A percentile compares a stretch with the other conserved stretches of the same genome.
phyloP scores from a whole-genome alignment of 257 asterid species.

The Knoxia roxburghii region DNA sequence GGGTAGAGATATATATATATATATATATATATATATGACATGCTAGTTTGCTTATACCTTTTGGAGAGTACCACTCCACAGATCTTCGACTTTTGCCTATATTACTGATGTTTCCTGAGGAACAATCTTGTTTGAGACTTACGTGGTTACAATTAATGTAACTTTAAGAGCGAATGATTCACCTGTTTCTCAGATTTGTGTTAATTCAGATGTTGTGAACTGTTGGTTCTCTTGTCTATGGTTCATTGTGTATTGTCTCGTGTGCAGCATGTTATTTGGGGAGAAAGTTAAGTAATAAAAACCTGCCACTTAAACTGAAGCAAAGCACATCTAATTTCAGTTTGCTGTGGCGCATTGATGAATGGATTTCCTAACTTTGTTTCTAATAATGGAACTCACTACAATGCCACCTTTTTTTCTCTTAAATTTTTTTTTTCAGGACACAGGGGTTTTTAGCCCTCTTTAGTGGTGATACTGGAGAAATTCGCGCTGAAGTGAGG shows the following conservation, averaged over 20 bases:
- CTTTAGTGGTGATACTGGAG: constrained; percentile 91
- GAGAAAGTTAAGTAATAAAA: not conserved
- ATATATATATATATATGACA: too few relatives aligned
- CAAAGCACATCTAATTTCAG: too few relatives aligned
- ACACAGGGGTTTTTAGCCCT: constrained; percentile 93
- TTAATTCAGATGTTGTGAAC: not conserved
- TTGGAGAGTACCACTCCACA: not conserved
- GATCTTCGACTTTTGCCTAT: too few relatives aligned
- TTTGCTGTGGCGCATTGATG: not conserved
- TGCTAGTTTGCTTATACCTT: not conserved
- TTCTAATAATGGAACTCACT: not conserved
- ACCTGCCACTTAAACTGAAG: not conserved
- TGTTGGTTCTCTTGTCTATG: not conserved
- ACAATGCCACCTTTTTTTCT: not conserved
- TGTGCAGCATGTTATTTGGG: not conserved
- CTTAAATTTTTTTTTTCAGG: constrained; percentile 53
- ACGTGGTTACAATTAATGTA: not conserved
- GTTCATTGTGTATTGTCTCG: not conserved
- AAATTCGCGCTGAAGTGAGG: constrained; percentile 90
- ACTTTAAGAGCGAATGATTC: not conserved
- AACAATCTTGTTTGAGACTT: not conserved
- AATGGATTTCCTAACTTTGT: not conserved
- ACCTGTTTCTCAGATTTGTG: not conserved
- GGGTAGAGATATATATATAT: not conserved
- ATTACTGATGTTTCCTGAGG: not conserved